Conservation (phyloP, 192 early-diverging fungal species). For the Mortierella antarctica region DNA sequence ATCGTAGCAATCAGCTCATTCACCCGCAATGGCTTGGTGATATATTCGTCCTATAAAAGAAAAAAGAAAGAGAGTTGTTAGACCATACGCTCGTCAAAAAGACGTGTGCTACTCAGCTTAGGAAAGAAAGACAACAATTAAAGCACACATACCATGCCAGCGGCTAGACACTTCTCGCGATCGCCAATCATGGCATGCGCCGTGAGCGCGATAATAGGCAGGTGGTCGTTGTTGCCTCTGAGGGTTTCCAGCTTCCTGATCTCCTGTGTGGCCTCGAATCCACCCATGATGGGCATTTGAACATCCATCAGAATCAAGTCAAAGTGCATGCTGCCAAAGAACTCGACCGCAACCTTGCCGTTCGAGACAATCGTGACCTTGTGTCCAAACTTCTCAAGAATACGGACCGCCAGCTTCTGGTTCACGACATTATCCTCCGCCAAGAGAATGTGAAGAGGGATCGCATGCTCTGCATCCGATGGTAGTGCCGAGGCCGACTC, state of each 20-base stretch:
- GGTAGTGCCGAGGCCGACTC: slow-evolving; percentile 72
- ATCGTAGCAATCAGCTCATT: slow-evolving; percentile 74
- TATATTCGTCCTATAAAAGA: slow-evolving; percentile 66
- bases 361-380: slow-evolving; percentile 81
- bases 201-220: slow-evolving; percentile 87
- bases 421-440: slow-evolving; percentile 92
- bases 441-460: slow-evolving; percentile 77
- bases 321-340: slow-evolving; percentile 67
- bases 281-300: slow-evolving; percentile 92
- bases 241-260: slow-evolving; percentile 77
- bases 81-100: background rate
- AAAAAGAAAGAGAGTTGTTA: slow-evolving; percentile 5
- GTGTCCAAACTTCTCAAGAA: slow-evolving; percentile 81
- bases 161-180: slow-evolving; percentile 83
- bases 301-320: slow-evolving; percentile 89
- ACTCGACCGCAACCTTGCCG: slow-evolving; percentile 82
- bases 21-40: slow-evolving; percentile 70
- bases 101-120: background rate
- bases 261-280: slow-evolving; percentile 86
- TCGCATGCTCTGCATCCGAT: slow-evolving; percentile 68
- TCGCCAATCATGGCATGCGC: slow-evolving; percentile 92
- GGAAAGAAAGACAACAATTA: background rate
- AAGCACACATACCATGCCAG: slow-evolving; percentile 78
- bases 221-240: slow-evolving; percentile 55
- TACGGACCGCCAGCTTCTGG: slow-evolving; percentile 81